A percentile compares a stretch with the other conserved stretches of the same genome.
Conservation (phyloP, 1,284 basidiomycete genomes). For the Fomes fomentarius region DNA sequence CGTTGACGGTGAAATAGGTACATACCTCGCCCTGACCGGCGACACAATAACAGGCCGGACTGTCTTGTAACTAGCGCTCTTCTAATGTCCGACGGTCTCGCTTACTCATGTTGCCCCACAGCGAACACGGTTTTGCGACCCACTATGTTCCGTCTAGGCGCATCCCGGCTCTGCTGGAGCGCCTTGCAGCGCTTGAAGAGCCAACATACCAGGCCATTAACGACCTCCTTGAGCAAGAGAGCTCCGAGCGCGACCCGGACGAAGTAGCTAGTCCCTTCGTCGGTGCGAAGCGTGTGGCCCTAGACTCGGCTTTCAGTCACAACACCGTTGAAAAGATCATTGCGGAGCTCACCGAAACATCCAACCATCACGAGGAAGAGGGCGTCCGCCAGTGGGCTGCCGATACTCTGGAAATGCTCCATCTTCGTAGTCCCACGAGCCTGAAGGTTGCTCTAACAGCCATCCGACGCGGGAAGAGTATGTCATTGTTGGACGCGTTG, state of each 20-base stretch:
- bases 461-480: slow-evolving; percentile 67
- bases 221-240: slow-evolving; percentile 69
- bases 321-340: slow-evolving; percentile 75
- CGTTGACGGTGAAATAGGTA: slow-evolving; percentile 91
- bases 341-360: slow-evolving; percentile 53
- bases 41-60: slow-evolving; percentile 74
- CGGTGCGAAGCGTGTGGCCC: slow-evolving; percentile 68
- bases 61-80: slow-evolving; percentile 68
- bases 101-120: slow-evolving; percentile 32
- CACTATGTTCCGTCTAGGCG: slow-evolving; percentile 84
- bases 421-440: slow-evolving; percentile 85
- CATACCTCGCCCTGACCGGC: slow-evolving; percentile 92
- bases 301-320: slow-evolving; percentile 81
- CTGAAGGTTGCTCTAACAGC: slow-evolving; percentile 85
- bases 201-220: slow-evolving; percentile 53
- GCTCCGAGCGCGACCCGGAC: slow-evolving; percentile 58
- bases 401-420: slow-evolving; percentile 64
- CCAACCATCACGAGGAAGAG: slow-evolving; percentile 43
- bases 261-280: slow-evolving; percentile 60
- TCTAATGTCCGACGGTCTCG: slow-evolving; percentile 7
- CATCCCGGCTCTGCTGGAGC: slow-evolving; percentile 68
- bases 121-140: slow-evolving; percentile 89
- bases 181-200: slow-evolving; percentile 62
- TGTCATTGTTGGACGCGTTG: slow-evolving; percentile 69
- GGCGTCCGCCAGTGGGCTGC: slow-evolving; percentile 74